These are phyloP conservation scores for Cercospora canescens DNA, from an alignment of 2,329 filamentous ascomycete species.

Conservation along the genomic window DNA sequence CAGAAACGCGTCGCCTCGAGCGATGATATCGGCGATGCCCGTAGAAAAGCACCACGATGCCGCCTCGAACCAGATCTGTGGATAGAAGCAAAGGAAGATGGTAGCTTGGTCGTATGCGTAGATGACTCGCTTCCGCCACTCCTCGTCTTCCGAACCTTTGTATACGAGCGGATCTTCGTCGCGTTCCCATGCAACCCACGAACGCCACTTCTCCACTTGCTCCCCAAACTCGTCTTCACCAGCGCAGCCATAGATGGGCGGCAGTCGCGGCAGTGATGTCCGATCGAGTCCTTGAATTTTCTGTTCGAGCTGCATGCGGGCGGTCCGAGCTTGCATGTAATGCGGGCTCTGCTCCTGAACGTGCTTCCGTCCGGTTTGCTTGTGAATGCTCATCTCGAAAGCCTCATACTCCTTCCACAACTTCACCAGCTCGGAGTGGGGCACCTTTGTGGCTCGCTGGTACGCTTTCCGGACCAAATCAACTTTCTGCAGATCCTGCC, in stretches of 20 bases:
- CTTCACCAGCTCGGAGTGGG: conserved; percentile 76
- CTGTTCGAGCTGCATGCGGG: conserved; percentile 87
- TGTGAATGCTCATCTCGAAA: conserved; percentile 93
- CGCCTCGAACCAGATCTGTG: conserved; percentile 93
- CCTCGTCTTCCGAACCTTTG: conserved; percentile 73
- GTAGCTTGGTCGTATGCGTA: conserved; percentile 93
- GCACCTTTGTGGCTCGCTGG: conserved; percentile 83
- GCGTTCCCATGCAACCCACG: conserved; percentile 95
- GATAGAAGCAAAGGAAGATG: conserved; percentile 92
- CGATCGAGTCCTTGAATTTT: conserved; percentile 75
- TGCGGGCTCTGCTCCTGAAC: conserved; percentile 88
- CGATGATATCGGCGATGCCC: conserved; percentile 55
- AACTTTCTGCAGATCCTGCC: conserved; percentile 99
- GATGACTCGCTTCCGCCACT: conserved; percentile 76
- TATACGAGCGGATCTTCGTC: conserved; percentile 79
- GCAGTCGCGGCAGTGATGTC: conserved; percentile 75
- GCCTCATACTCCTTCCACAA: conserved; percentile 98
- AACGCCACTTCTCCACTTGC: conserved; percentile 87
- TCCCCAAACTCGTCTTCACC: conserved; percentile 80
- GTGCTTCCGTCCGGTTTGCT: conserved; percentile 89
- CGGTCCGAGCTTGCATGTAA: conserved; percentile 95
- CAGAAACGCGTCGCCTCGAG: conserved; percentile 75
- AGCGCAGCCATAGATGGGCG: conserved; percentile 81
- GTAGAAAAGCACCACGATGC: conserved; percentile 90
- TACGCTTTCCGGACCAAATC: conserved; percentile 89